Evolutionary conservation across 495 filamentous ascomycete species (phyloP), one percentile per base, ranked within the genome.

Genomic region (Aspergillus cristatus): DNA sequence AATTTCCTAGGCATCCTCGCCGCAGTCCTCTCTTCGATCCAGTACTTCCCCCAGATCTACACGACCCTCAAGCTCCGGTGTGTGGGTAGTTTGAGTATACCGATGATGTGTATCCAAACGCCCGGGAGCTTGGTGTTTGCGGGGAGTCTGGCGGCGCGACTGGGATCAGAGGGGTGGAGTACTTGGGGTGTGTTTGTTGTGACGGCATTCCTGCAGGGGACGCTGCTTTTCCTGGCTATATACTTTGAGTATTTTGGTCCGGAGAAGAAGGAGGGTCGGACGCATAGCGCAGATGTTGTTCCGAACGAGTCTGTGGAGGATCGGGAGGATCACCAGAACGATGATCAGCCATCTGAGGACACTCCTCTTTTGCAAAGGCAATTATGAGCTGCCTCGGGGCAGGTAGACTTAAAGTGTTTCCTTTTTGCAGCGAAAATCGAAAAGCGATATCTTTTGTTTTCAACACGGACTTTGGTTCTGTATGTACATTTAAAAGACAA

Each of bases 81-180:
- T 43, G 82, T 93, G 1, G 85, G 85, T 25, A 93, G 85, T 52
- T 58, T 98, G 40, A 94, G 86, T 51, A 89, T 98, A 40, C 83
- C 88, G 1, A 97, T 95, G 86, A 98, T 98, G 91, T 82, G 82
- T 55, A 94, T 97, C 30, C 91, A 98, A 58, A 95, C 89, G 0
- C 91, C 91, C 0, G 91, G 91, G 6, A 82, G 82, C 44, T 79
- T 93, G 48, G 63, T 97, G 14, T 97, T 89, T 70, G 86, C 89
- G 2, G 79, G 68, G 13, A 97, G 89, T 60, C 58, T 98, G 22
- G 84, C 81, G 13, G 79, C 74, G 8, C 75, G 91, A 32, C 70
- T 94, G 26, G 91, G 91, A 5, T 63, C 62, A 57, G 77, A 75
- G 14, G 90, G 86, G 10, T 98, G 91, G 91, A 97, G 93, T 60